Conservation (phyloP, 371 early-diverging fungal species). For the Saksenaea oblongispora region DNA sequence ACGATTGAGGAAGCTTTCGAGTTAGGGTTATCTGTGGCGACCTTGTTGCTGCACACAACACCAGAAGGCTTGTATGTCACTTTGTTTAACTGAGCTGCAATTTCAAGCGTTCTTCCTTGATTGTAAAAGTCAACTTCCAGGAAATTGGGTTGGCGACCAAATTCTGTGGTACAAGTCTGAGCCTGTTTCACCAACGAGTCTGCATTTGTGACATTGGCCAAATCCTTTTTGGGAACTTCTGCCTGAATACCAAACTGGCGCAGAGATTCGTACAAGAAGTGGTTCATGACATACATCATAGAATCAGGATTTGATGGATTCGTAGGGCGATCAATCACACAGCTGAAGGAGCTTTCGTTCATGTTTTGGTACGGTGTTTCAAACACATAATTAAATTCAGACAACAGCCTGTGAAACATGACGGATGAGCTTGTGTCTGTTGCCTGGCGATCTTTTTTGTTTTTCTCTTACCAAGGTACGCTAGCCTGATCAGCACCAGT, state of each 20-base stretch:
- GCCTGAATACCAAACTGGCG: constrained; percentile 27
- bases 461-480: constrained; percentile 62
- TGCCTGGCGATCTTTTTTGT: not conserved
- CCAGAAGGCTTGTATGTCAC: constrained; percentile 46
- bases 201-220: constrained; percentile 53
- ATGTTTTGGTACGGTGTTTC: constrained; percentile 59
- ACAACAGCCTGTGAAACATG: constrained; percentile 47
- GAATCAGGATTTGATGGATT: constrained; percentile 26
- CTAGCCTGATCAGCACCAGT: constrained; percentile 47
- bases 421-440: not conserved
- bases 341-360: constrained; percentile 41
- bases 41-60: not conserved
- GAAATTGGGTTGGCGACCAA: constrained; percentile 66
- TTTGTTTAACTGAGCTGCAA: constrained; percentile 65
- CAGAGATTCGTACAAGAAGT: constrained; percentile 53
- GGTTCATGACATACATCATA: constrained; percentile 65
- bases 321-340: constrained; percentile 57
- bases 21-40: not conserved
- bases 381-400: constrained; percentile 57
- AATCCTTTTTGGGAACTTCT: constrained; percentile 54
- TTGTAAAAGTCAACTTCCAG: constrained; percentile 80
- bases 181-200: constrained; percentile 46
- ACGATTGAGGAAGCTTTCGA: not conserved
- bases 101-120: constrained; percentile 51
- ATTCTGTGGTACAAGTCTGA: constrained; percentile 42